Percentiles rank a stretch among this genome's conserved stretches.
Conservation (phyloP, 805 yeast species). For the Isabelozyma heimii region DNA sequence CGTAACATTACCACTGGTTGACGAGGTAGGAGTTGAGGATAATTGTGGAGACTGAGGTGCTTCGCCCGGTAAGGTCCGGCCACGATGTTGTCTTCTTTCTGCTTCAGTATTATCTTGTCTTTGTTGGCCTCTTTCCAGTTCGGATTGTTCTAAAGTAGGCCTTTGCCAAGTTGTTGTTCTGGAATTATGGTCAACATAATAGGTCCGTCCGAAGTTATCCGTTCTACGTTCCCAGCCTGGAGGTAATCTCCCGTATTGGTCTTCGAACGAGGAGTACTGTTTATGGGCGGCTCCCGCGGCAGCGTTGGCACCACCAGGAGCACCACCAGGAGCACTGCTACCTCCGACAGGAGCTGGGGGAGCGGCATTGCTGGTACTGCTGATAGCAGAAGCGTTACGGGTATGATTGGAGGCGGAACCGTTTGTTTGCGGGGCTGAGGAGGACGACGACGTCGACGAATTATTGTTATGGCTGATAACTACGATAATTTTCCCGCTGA, state of each 20-base stretch:
- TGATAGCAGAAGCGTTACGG: conserved; percentile 15
- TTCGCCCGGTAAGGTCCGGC: conserved; percentile 81
- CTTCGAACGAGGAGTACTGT: conserved; percentile 92
- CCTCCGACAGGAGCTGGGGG: conserved; percentile 7
- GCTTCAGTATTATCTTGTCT: conserved; percentile 73
- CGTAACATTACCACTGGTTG: conserved; percentile 44
- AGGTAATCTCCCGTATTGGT: conserved; percentile 93
- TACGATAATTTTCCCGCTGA: conserved; percentile 87
- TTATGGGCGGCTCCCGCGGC: conserved; percentile 31
- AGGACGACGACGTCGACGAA: conserved; percentile 10
- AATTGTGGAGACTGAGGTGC: conserved; percentile 30
- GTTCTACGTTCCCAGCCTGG: conserved; percentile 99
- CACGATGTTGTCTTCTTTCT: conserved; percentile 87
- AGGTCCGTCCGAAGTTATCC: conserved; percentile 95
- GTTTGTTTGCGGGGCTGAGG: conserved; percentile 16
- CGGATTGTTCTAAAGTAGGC: conserved; percentile 81
- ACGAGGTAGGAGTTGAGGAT: conserved; percentile 27
- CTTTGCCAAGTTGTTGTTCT: conserved; percentile 99
- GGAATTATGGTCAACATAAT: conserved; percentile 96
- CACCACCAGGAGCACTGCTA: conserved; percentile 6
- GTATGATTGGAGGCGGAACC: conserved; percentile 10
- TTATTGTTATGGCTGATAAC: conserved; percentile 53
- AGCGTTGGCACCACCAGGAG: conserved; percentile 13
- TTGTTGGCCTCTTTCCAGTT: conserved; percentile 63
- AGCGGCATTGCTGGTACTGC: conserved; percentile 13